Conservation (phyloP, 2,329 filamentous ascomycete genomes). For the Sclerotinia spermophila region DNA sequence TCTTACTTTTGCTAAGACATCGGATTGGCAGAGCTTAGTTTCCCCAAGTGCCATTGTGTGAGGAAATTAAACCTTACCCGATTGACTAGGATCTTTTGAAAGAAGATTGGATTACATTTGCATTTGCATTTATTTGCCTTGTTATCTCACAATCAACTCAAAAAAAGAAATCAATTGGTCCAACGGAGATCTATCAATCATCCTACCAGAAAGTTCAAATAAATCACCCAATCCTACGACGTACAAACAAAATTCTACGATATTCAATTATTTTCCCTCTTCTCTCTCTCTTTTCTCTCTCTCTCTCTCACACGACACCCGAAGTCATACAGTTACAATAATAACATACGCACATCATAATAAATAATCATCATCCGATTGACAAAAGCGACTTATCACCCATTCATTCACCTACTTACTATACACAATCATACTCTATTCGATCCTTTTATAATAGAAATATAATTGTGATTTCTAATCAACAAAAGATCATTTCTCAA, state of each 20-base stretch:
- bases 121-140: background rate
- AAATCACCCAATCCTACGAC: background rate
- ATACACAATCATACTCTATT: background rate
- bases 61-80: background rate
- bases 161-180: background rate
- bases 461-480: slow-evolving; percentile 11
- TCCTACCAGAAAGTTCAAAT: background rate
- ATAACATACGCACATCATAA: slow-evolving; percentile 7
- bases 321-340: slow-evolving; percentile 5
- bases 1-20: background rate
- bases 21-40: background rate
- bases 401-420: background rate
- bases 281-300: background rate
- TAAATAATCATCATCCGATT: background rate
- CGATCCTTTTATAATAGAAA: slow-evolving; percentile 9
- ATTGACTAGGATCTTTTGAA: background rate
- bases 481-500: background rate
- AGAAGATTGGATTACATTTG: slow-evolving; percentile 1
- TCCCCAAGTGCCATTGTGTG: background rate
- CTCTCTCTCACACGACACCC: background rate
- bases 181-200: background rate
- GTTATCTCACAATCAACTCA: background rate
- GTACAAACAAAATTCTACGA: too few relatives aligned
- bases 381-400: background rate
- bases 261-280: background rate